Evolutionary conservation across 768 basidiomycete species (phyloP), one percentile per base, ranked within the genome.

Genomic region (Mycena rosella): DNA sequence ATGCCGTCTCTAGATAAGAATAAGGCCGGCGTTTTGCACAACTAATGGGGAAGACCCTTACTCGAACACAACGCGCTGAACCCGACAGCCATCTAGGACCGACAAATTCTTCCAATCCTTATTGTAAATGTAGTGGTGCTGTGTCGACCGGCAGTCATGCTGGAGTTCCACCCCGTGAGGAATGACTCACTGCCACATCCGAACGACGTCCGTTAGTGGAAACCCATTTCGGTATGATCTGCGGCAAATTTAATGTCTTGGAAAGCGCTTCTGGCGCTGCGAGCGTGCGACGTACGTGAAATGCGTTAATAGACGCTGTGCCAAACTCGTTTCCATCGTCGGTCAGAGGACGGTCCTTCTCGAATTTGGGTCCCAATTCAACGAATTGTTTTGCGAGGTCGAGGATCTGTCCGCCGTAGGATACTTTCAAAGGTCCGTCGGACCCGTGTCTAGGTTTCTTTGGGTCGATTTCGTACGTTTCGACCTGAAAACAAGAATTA

Each of bases 401-500:
- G 20, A 29, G 14, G 20, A 30, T 14, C 10, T 52, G 47, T 7
- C 60, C 54, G 8, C 72, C 64, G 7, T 27, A 20, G 17, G 78
- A 77, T 18, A 79, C 65, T 18, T 67, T 57, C 45, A 80, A 60
- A 1, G 78, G 79, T 3, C 79, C 79, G 0, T 73, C 69, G 60
- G 81, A 78, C 0, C 83, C 83, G 51, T 84, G 83, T 0, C 75
- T 77, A 5, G 75, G 52, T 40, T 67, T 62, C 44, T 60, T 70
- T 2, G 73, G 63, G 9, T 69, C 71, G 7, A 76, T 72, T 18
- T 79, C 69, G 61, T 81, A 83, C 0, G 80, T 80, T 66, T 83
- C 83, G 0, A 64, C 52, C 75, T 67, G 24, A 30, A 24, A 20
- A 73, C 18, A n/a, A 34, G 9, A 59, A 32, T 30, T 13, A 30